phyloP scores from a whole-genome alignment of 1,284 basidiomycete species.

The Rugosomyces carneus region DNA sequence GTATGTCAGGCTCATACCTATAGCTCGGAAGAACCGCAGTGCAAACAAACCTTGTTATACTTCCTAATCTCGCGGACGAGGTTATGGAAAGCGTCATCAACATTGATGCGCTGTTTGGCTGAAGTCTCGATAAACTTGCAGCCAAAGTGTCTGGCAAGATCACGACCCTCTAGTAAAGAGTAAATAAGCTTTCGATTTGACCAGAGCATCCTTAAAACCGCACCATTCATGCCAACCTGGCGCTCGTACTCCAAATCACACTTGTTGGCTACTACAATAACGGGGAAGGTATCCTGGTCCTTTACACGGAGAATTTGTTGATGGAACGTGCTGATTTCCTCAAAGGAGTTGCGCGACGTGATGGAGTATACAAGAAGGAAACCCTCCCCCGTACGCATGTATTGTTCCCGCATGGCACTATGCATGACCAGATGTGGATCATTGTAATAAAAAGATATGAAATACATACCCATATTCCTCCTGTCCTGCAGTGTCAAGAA shows the following conservation, averaged over 20 bases:
- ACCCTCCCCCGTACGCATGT: constrained; percentile 97
- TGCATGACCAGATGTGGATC: too few relatives aligned
- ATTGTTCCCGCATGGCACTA: constrained; percentile 96
- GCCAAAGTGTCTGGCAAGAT: constrained; percentile 93
- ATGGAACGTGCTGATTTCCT: constrained; percentile 96
- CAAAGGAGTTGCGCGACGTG: constrained; percentile 96
- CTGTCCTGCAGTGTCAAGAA: constrained; percentile 97
- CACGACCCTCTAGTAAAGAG: constrained; percentile 78
- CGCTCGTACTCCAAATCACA: constrained; percentile 98
- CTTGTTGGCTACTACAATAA: constrained; percentile 98
- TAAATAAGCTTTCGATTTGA: too few relatives aligned
- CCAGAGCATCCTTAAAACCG: constrained; percentile 27
- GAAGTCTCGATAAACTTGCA: constrained; percentile 99
- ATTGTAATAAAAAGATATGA: neutral
- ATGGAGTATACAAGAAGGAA: constrained; percentile 99
- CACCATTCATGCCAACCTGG: constrained; percentile 94
- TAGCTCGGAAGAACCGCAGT: neutral
- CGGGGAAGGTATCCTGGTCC: constrained; percentile 97
- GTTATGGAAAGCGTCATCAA: constrained; percentile 97
- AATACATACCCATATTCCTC: constrained; percentile 92
- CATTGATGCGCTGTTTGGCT: constrained; percentile 97
- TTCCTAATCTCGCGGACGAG: constrained; percentile 95
- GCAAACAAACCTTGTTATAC: constrained; percentile 76
- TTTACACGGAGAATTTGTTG: constrained; percentile 97
- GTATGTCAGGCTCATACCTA: constrained; percentile 4